Percentiles rank a stretch among this genome's conserved stretches.
These are phyloP conservation scores for Euphorbia lathyris DNA, from an alignment of 345 rosid species.

Conservation along the genomic window DNA sequence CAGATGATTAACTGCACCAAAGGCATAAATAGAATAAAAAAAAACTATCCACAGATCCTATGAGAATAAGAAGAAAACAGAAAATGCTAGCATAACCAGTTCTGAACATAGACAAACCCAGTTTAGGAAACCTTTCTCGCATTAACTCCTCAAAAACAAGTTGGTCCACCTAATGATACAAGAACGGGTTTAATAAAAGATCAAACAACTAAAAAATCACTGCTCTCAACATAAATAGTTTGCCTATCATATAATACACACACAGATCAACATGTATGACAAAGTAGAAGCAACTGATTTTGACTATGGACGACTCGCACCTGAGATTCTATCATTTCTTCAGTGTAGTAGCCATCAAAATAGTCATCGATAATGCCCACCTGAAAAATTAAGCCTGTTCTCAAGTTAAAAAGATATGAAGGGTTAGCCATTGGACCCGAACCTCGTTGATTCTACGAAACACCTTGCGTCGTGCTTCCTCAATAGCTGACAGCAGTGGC, in stretches of 20 bases:
- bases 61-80: conserved; percentile 17
- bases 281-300: conserved; percentile 7
- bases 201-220: neutral
- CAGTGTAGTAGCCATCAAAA: conserved; percentile 87
- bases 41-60: conserved; percentile 36
- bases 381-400: conserved; percentile 36
- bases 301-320: conserved; percentile 33
- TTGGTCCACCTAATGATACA: conserved; percentile 74
- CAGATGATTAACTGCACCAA: conserved; percentile 97
- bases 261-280: conserved; percentile 11
- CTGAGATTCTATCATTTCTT: conserved; percentile 97
- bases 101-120: conserved; percentile 63
- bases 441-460: no score
- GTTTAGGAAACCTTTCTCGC: conserved; percentile 90
- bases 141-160: conserved; percentile 92
- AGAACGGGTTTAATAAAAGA: conserved; percentile 10
- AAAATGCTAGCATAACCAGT: conserved; percentile 5
- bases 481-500: no score
- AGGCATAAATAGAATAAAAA: conserved; percentile 45
- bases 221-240: neutral
- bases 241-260: conserved; percentile 11
- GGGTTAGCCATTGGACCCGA: no score
- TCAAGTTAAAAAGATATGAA: no score
- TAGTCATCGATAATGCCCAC: conserved; percentile 91
- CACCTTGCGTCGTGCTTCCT: no score